These are phyloP conservation scores for Solanum chiquidenum DNA, from an alignment of 257 asterid genomes.

Conservation along the genomic window DNA sequence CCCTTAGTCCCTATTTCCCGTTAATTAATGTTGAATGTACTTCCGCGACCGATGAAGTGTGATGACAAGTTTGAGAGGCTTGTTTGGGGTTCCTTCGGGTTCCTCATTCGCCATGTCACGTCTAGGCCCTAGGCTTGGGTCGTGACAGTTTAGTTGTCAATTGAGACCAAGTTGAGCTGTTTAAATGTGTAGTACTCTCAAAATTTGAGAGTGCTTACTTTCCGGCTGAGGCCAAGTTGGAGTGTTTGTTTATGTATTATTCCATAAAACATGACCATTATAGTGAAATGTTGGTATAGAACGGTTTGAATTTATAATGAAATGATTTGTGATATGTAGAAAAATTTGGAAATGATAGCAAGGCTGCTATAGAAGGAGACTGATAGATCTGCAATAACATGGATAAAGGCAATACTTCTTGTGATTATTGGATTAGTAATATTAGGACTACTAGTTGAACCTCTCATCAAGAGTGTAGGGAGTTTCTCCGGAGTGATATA, in stretches of 20 bases:
- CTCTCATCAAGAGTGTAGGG: conserved; percentile 47
- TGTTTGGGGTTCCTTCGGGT: too few species aligned
- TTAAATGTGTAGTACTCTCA: too few species aligned
- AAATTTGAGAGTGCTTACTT: background rate
- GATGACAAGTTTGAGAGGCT: too few species aligned
- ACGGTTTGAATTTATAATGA: background rate
- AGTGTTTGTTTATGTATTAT: too few species aligned
- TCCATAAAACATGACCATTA: background rate
- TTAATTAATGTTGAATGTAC: too few species aligned
- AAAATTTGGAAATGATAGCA: conserved; percentile 50
- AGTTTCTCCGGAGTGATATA: conserved; percentile 24
- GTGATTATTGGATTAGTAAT: conserved; percentile 30
- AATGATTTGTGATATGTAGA: conserved; percentile 20
- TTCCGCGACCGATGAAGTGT: too few species aligned
- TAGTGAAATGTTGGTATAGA: background rate
- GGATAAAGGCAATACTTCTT: conserved; percentile 35
- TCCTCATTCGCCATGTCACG: too few species aligned
- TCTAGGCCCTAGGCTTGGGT: too few species aligned
- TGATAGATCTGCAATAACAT: conserved; percentile 33
- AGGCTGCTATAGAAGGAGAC: conserved; percentile 18
- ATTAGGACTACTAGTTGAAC: conserved; percentile 49
- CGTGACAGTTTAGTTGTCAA: too few species aligned
- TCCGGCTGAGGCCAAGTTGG: background rate
- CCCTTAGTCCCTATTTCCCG: too few species aligned
- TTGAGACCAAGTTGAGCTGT: background rate